These are phyloP conservation scores for Teunomyces kruisii DNA, from an alignment of 805 yeast genomes.

Conservation along the genomic window DNA sequence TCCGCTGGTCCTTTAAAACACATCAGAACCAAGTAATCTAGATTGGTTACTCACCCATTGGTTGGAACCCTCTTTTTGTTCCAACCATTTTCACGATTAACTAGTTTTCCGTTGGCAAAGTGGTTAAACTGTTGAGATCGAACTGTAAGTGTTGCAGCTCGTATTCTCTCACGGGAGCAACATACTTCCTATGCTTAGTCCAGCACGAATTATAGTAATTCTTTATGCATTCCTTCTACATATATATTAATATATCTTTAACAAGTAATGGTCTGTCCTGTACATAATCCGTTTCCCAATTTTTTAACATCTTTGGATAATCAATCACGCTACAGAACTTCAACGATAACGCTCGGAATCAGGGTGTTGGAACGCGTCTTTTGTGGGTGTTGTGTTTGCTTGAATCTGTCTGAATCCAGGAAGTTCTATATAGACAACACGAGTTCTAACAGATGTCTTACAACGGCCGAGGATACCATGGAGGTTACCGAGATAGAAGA, in stretches of 20 bases:
- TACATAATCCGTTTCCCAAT: background rate
- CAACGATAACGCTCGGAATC: background rate
- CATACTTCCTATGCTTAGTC: background rate
- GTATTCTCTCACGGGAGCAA: background rate
- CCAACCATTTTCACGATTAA: background rate
- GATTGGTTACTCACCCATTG: background rate
- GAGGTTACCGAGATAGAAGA: slow-evolving; percentile 2
- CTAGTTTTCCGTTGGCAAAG: background rate
- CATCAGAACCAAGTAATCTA: slow-evolving; percentile 68
- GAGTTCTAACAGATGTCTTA: slow-evolving; percentile 1
- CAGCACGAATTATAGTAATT: slow-evolving; percentile 2
- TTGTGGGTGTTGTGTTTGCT: background rate
- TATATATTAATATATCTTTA: background rate
- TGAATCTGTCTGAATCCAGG: background rate
- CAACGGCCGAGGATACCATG: slow-evolving; percentile 2
- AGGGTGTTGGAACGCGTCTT: slow-evolving; percentile 2
- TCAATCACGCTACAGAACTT: background rate
- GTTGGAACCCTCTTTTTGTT: background rate
- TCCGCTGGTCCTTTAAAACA: slow-evolving; percentile 70
- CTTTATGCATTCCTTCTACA: background rate
- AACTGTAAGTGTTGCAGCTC: background rate
- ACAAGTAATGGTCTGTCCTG: background rate
- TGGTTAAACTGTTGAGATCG: background rate
- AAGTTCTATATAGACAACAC: background rate
- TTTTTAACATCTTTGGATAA: background rate